Conservation (phyloP, 2,329 filamentous ascomycete species). For the Aspergillus niger region DNA sequence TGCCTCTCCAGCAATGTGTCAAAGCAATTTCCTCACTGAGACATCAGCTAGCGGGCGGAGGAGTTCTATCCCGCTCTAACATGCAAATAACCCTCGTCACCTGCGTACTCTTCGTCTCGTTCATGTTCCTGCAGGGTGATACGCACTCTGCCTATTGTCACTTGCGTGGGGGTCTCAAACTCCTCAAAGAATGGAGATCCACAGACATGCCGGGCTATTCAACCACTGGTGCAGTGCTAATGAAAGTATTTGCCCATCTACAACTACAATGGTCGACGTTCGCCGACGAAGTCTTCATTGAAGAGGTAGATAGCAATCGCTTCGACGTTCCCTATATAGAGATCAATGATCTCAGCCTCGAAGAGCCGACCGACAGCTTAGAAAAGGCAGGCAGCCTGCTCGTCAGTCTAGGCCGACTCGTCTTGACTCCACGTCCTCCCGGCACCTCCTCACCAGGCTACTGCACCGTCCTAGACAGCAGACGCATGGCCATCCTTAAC, state of each 20-base stretch:
- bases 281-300: constrained; percentile 4
- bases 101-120: constrained; percentile 20
- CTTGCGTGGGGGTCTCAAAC: constrained; percentile 14
- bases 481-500: neutral
- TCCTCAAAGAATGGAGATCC: neutral
- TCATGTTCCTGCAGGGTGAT: constrained; percentile 21
- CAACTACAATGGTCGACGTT: constrained; percentile 15
- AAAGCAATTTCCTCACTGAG: neutral
- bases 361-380: neutral
- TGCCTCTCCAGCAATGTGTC: constrained; percentile 3
- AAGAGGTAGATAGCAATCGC: neutral
- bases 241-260: constrained; percentile 12
- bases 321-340: neutral
- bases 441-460: neutral
- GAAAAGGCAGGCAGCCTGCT: neutral
- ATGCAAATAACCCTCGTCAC: constrained; percentile 19
- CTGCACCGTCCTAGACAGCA: neutral
- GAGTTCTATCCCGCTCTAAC: neutral
- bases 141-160: constrained; percentile 9
- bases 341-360: neutral
- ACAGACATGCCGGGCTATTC: neutral
- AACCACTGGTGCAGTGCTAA: constrained; percentile 5
- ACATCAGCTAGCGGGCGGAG: neutral
- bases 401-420: neutral
- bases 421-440: neutral